These are phyloP conservation scores for Melastoma candidum DNA, from an alignment of 441 rosid genomes.

Conservation along the genomic window DNA sequence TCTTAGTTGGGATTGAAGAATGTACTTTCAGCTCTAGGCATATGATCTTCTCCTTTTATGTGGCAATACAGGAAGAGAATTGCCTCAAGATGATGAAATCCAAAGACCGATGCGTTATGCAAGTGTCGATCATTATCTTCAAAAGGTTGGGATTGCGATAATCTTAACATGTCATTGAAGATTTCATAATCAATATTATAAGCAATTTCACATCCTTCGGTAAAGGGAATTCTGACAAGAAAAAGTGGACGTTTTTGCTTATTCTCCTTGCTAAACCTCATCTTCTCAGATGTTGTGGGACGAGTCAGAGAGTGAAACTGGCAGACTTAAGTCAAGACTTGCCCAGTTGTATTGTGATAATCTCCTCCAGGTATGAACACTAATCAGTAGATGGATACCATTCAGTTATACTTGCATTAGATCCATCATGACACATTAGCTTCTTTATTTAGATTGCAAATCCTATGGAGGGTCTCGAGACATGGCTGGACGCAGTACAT, in stretches of 20 bases:
- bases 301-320: conserved; percentile 42
- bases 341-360: conserved; percentile 56
- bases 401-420: conserved; percentile 9
- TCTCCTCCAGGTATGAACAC: conserved; percentile 45
- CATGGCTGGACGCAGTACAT: conserved; percentile 80
- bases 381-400: conserved; percentile 9
- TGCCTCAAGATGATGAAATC: conserved; percentile 39
- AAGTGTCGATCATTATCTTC: conserved; percentile 63
- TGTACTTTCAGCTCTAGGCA: background rate
- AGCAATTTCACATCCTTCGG: too few relatives aligned
- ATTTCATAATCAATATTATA: background rate
- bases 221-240: too few relatives aligned
- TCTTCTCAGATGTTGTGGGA: conserved; percentile 66
- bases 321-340: conserved; percentile 51
- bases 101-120: conserved; percentile 57
- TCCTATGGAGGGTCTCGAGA: conserved; percentile 67
- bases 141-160: conserved; percentile 52
- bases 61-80: conserved; percentile 48
- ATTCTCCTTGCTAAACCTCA: conserved; percentile 1
- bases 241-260: too few relatives aligned
- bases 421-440: conserved; percentile 1
- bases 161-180: background rate
- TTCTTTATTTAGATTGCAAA: conserved; percentile 41
- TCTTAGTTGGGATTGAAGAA: background rate
- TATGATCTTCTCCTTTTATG: background rate